These are phyloP conservation scores for Rugosomyces carneus DNA, from an alignment of 1,284 basidiomycete species.

Conservation along the genomic window DNA sequence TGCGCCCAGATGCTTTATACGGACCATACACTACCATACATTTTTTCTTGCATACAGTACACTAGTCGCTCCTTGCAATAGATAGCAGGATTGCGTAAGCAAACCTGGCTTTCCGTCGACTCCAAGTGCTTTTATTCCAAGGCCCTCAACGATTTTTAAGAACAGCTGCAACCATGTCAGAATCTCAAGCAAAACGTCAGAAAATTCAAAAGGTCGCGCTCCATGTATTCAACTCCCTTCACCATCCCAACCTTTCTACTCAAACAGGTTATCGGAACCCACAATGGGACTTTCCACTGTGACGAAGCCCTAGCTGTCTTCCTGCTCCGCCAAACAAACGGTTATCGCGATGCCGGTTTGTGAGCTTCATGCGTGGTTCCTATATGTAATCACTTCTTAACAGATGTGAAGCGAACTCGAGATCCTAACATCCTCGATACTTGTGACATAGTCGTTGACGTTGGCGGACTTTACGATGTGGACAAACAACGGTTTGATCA, in stretches of 20 bases:
- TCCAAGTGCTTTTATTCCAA: too few species aligned
- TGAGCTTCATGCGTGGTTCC: conserved; percentile 1
- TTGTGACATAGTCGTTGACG: conserved; percentile 97
- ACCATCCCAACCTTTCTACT: background rate
- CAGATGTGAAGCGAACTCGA: conserved; percentile 76
- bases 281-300: conserved; percentile 95
- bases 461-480: conserved; percentile 90
- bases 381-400: conserved; percentile 2
- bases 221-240: background rate
- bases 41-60: background rate
- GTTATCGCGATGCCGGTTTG: conserved; percentile 73
- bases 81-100: background rate
- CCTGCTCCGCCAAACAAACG: conserved; percentile 74
- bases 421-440: conserved; percentile 76
- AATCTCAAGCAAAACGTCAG: conserved; percentile 35
- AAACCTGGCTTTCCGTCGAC: too few species aligned
- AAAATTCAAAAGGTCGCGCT: conserved; percentile 41
- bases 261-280: conserved; percentile 77
- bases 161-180: conserved; percentile 5
- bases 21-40: background rate
- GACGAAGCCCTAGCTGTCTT: conserved; percentile 96
- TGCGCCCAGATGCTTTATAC: too few species aligned
- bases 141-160: conserved; percentile 5
- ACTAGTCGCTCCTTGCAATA: background rate
- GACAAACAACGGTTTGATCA: conserved; percentile 84